A percentile compares a stretch with the other conserved stretches of the same genome.
Evolutionary conservation across 768 basidiomycete genomes (phyloP).

Genomic region (Psilocybe tampanensis): DNA sequence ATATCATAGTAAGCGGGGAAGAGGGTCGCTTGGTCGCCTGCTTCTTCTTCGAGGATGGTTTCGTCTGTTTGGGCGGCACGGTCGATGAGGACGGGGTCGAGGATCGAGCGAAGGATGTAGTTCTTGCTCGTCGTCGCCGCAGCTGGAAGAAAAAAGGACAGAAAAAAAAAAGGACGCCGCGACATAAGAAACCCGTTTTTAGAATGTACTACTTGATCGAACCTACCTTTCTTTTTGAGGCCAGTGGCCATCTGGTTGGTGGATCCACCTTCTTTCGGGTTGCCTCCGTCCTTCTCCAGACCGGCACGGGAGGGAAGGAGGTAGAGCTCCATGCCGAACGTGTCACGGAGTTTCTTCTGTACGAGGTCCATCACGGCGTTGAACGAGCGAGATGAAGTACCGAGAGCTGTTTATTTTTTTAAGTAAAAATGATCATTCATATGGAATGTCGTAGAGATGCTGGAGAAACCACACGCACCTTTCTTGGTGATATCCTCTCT

Average conservation of each 20-base stretch:
- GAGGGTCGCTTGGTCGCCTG: slow-evolving; percentile 31
- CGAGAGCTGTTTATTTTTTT: slow-evolving; percentile 38
- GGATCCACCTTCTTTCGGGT: slow-evolving; percentile 43
- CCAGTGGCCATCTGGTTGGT: slow-evolving; percentile 52
- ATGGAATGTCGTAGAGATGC: no score
- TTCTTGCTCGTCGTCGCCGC: slow-evolving; percentile 70
- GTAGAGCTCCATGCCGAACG: slow-evolving; percentile 85
- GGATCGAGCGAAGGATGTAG: slow-evolving; percentile 80
- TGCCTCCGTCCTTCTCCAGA: slow-evolving; percentile 47
- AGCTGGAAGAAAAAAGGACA: slow-evolving; percentile 16
- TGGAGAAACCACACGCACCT: slow-evolving; percentile 41
- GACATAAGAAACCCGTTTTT: no score
- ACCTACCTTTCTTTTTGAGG: slow-evolving; percentile 69
- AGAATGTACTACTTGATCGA: no score
- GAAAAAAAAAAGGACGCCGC: neutral
- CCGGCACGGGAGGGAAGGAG: slow-evolving; percentile 70
- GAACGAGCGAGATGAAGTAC: slow-evolving; percentile 56
- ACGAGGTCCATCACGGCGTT: slow-evolving; percentile 63
- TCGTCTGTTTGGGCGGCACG: slow-evolving; percentile 58
- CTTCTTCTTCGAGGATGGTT: slow-evolving; percentile 51
- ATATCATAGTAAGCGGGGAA: slow-evolving; percentile 36
- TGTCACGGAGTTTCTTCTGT: slow-evolving; percentile 61
- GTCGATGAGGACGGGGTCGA: slow-evolving; percentile 65
- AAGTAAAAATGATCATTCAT: no score
- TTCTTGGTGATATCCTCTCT: slow-evolving; percentile 90